phyloP scores from a whole-genome alignment of 2,329 filamentous ascomycete species.

The Ophiostoma montium region DNA sequence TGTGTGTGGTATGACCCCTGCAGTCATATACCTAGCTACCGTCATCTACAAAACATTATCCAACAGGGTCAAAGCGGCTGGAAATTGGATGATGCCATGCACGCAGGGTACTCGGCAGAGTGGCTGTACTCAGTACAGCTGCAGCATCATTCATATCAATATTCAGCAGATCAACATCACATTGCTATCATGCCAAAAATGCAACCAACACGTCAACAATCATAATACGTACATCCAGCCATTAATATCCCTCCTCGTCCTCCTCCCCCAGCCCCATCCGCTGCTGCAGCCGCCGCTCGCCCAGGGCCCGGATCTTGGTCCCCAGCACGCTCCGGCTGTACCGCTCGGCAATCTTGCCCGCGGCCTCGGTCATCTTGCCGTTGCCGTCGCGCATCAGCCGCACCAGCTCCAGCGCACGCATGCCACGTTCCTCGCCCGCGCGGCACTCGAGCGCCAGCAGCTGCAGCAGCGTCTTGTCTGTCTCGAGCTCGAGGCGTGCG shows the following conservation, averaged over 20 bases:
- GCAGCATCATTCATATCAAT: no score
- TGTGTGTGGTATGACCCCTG: no score
- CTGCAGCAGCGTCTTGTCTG: constrained; percentile 83
- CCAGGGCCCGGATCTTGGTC: constrained; percentile 81
- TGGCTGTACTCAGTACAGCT: no score
- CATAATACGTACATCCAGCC: not conserved
- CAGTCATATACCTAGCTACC: no score
- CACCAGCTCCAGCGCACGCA: constrained; percentile 89
- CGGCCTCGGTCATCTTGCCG: constrained; percentile 84
- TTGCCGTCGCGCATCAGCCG: constrained; percentile 69
- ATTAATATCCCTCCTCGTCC: constrained; percentile 16
- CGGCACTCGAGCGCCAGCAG: constrained; percentile 81
- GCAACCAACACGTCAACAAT: no score
- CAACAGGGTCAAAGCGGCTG: no score
- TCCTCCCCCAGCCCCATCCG: constrained; percentile 17
- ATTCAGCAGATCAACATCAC: no score
- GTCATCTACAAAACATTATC: no score
- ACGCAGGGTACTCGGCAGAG: no score
- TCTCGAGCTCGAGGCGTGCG: constrained; percentile 60
- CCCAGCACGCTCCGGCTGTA: constrained; percentile 69
- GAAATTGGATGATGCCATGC: no score
- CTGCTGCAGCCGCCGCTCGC: constrained; percentile 43
- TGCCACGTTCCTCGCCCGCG: constrained; percentile 82
- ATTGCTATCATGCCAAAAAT: no score
- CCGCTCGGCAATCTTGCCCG: constrained; percentile 73